Conservation (phyloP, 2,329 filamentous ascomycete genomes). For the Curvularia sp. region DNA sequence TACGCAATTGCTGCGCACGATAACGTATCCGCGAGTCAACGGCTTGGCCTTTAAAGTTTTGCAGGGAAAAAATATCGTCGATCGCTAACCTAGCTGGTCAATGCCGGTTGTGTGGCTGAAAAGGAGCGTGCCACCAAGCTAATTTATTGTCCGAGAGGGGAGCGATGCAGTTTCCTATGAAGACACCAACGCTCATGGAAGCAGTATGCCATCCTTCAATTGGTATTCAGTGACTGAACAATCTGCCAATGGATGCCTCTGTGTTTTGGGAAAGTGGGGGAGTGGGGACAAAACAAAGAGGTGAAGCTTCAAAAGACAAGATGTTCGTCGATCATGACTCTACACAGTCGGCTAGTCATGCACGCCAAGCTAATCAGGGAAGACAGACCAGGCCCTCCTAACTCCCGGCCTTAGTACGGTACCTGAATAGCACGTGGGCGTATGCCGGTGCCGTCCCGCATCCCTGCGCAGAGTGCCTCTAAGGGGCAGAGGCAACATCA, state of each 20-base stretch:
- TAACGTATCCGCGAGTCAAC: slow-evolving; percentile 8
- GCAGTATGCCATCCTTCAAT: background rate
- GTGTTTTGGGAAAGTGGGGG: background rate
- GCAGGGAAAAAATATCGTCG: slow-evolving; percentile 3
- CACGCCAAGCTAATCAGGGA: background rate
- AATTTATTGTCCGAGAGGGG: slow-evolving; percentile 9
- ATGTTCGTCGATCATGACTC: slow-evolving; percentile 9
- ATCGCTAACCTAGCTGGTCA: slow-evolving; percentile 3
- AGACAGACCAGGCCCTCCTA: background rate
- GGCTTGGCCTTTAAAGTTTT: background rate
- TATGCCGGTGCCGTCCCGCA: background rate
- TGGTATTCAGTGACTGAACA: no score
- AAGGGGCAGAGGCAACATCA: background rate
- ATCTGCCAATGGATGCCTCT: background rate
- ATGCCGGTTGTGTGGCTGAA: slow-evolving; percentile 11
- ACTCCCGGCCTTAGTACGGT: slow-evolving; percentile 5
- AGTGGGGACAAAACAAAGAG: background rate
- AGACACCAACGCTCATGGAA: background rate
- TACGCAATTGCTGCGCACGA: background rate
- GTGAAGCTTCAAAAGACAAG: background rate
- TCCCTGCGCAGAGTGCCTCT: background rate
- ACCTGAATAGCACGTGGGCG: slow-evolving; percentile 10
- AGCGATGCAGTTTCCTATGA: background rate
- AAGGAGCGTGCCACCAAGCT: slow-evolving; percentile 1
- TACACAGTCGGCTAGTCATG: background rate